Evolutionary conservation across 2,329 filamentous ascomycete species (phyloP).

Genomic region (Botrytis elliptica): DNA sequence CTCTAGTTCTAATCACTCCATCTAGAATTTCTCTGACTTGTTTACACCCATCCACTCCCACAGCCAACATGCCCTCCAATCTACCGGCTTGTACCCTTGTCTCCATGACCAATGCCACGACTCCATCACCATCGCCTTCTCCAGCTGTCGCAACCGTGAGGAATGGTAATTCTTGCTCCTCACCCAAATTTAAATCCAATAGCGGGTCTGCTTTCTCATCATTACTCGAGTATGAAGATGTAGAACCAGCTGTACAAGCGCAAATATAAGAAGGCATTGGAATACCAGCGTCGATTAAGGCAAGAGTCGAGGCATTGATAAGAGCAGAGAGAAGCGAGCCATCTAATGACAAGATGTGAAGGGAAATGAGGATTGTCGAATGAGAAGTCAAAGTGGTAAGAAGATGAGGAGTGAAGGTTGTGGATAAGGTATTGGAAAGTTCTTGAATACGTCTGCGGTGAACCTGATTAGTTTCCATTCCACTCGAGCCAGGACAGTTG

Average conservation of each 20-base stretch:
- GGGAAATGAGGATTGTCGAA: conserved; percentile 75
- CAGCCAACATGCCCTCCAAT: conserved; percentile 88
- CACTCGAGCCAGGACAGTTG: background rate
- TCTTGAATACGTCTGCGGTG: conserved; percentile 70
- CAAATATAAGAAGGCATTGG: conserved; percentile 92
- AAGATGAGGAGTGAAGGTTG: conserved; percentile 73
- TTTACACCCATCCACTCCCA: conserved; percentile 88
- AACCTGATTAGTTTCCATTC: conserved; percentile 17
- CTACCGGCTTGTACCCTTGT: conserved; percentile 78
- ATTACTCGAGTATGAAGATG: conserved; percentile 61
- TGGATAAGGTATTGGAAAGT: conserved; percentile 74
- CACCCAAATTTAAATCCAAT: conserved; percentile 73
- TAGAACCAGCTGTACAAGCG: conserved; percentile 83
- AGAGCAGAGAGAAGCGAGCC: conserved; percentile 86
- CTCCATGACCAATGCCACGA: conserved; percentile 81
- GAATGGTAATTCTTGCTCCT: conserved; percentile 86
- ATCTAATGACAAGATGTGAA: conserved; percentile 88
- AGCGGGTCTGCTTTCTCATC: conserved; percentile 73
- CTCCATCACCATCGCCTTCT: conserved; percentile 59
- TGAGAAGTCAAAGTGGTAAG: conserved; percentile 89
- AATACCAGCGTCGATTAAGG: conserved; percentile 89
- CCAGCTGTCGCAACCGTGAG: conserved; percentile 82
- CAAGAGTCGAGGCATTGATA: conserved; percentile 87
- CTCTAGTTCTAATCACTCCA: conserved; percentile 70
- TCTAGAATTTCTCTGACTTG: conserved; percentile 81